These are phyloP conservation scores for Plasmodium falciparum DNA, from an alignment of 169 alveolate species.

Conservation along the genomic window DNA sequence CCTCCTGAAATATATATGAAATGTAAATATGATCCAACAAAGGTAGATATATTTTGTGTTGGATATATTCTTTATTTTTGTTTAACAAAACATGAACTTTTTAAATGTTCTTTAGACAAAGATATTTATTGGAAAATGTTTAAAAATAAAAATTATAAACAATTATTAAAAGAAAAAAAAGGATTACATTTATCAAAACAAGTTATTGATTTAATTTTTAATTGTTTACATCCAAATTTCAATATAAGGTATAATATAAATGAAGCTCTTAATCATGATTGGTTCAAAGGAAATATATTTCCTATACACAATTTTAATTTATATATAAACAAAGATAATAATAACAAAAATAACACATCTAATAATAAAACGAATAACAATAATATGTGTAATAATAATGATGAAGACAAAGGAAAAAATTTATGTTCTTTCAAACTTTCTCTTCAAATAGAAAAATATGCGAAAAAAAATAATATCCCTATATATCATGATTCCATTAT, in stretches of 20 bases:
- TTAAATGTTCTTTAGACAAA: constrained; percentile 71
- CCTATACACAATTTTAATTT: constrained; percentile 36
- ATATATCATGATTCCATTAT: constrained; percentile 12
- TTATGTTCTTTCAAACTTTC: constrained; percentile 14
- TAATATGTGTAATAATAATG: background rate
- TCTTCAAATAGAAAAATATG: constrained; percentile 32
- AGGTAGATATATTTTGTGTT: constrained; percentile 84
- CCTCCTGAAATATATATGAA: constrained; percentile 86
- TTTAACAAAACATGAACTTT: constrained; percentile 84
- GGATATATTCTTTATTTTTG: constrained; percentile 87
- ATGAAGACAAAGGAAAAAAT: background rate
- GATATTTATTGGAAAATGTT: constrained; percentile 77
- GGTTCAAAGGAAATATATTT: constrained; percentile 38
- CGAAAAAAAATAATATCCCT: constrained; percentile 35
- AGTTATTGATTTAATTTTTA: constrained; percentile 75
- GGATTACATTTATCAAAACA: constrained; percentile 74
- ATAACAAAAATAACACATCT: background rate
- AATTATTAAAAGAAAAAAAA: constrained; percentile 64
- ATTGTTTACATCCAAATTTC: constrained; percentile 76
- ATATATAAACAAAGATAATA: constrained; percentile 2
- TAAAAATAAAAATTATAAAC: constrained; percentile 35
- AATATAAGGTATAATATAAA: constrained; percentile 40
- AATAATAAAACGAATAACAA: background rate
- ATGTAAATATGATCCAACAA: constrained; percentile 83
- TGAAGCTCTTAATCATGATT: constrained; percentile 77